A percentile compares a stretch with the other conserved stretches of the same genome.
These are phyloP conservation scores for Penicillium sp. DNA, from an alignment of 2,329 filamentous ascomycete genomes.

Conservation along the genomic window DNA sequence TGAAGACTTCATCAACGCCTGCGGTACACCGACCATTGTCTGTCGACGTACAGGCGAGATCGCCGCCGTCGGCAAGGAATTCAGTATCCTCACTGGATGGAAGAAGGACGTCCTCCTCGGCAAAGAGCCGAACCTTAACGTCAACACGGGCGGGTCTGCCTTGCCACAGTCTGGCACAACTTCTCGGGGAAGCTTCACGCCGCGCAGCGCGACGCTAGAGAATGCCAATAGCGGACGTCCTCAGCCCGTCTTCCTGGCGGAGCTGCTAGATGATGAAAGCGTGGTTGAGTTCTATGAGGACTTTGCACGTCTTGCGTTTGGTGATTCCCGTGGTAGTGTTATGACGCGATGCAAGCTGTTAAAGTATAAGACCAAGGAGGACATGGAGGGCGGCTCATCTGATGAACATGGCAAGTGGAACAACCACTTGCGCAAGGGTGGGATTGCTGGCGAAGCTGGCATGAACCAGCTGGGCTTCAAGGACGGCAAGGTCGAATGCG, in stretches of 20 bases:
- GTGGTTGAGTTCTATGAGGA: constrained; percentile 96
- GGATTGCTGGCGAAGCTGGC: constrained; percentile 63
- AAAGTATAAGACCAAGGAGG: constrained; percentile 82
- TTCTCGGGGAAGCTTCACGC: constrained; percentile 57
- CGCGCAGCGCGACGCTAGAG: constrained; percentile 49
- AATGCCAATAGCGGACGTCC: constrained; percentile 55
- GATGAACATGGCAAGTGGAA: constrained; percentile 56
- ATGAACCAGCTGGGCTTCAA: constrained; percentile 79
- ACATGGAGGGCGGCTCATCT: constrained; percentile 48
- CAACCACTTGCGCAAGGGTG: constrained; percentile 51
- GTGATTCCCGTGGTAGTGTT: constrained; percentile 84
- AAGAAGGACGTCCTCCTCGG: constrained; percentile 86
- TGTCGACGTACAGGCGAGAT: constrained; percentile 92
- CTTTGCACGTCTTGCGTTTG: constrained; percentile 90
- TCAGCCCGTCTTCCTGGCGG: constrained; percentile 87
- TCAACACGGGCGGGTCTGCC: constrained; percentile 69
- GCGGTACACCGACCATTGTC: constrained; percentile 88
- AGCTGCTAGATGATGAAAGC: constrained; percentile 90
- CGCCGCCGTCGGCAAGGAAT: constrained; percentile 95
- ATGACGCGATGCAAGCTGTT: constrained; percentile 83
- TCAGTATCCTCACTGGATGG: constrained; percentile 95
- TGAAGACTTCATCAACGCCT: constrained; percentile 87
- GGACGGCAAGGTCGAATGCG: constrained; percentile 92
- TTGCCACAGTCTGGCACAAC: constrained; percentile 46
- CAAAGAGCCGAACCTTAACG: constrained; percentile 84